Percentiles rank a stretch among this genome's conserved stretches.
Conservation (phyloP, 305 asterid genomes). For the Solanum hybrid region DNA sequence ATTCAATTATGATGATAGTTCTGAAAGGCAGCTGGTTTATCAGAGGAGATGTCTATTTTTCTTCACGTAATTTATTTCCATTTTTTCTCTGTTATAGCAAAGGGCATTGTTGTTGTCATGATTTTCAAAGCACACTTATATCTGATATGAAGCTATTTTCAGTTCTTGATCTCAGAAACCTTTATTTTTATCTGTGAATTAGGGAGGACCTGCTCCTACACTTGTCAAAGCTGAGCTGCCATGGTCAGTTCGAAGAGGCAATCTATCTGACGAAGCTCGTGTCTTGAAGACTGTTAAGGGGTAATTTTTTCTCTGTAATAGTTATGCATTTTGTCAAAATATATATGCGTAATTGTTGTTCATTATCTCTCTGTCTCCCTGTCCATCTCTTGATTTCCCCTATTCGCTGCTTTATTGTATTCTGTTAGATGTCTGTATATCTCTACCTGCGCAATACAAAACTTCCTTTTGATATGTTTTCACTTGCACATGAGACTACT, state of each 20-base stretch:
- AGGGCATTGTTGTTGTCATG: not conserved
- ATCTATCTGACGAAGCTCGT: slow-evolving; percentile 16
- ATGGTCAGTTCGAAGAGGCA: slow-evolving; percentile 21
- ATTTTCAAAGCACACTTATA: not conserved
- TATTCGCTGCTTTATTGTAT: not conserved
- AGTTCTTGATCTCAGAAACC: not conserved
- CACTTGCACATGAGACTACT: not conserved
- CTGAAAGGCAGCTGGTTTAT: not conserved
- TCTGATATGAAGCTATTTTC: not conserved
- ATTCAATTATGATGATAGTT: not conserved
- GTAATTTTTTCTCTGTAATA: slow-evolving; percentile 9
- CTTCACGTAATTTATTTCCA: not conserved
- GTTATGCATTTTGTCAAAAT: not conserved
- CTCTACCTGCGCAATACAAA: not conserved
- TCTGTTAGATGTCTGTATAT: not conserved
- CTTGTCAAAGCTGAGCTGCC: slow-evolving; percentile 37
- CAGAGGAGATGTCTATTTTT: not conserved
- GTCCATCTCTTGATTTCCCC: not conserved
- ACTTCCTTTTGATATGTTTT: not conserved
- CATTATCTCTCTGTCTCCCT: not conserved
- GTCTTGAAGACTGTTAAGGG: slow-evolving; percentile 25
- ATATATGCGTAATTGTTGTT: not conserved
- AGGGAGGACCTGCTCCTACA: slow-evolving; percentile 41
- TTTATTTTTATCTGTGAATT: slow-evolving; percentile 5
- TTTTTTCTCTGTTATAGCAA: not conserved